Percentiles rank a stretch among this genome's conserved stretches.
Evolutionary conservation across 129 eudicot genomes (phyloP).

Genomic region (Glebionis coronaria): DNA sequence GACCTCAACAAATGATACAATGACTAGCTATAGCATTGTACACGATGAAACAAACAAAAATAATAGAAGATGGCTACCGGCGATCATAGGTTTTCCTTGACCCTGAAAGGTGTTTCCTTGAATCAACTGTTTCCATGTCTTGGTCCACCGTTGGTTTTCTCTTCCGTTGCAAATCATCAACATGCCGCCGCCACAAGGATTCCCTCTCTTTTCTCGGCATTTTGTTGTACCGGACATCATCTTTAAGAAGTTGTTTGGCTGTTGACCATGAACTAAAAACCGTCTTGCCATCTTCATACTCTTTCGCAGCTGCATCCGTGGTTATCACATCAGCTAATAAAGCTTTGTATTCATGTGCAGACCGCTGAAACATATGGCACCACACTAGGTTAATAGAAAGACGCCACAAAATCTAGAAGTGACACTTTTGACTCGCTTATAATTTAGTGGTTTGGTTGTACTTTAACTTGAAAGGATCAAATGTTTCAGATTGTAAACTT

Average conservation of each 20-base stretch:
- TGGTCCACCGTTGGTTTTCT: constrained; percentile 38
- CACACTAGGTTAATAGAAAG: not conserved
- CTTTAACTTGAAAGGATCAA: not conserved
- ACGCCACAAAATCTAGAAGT: not conserved
- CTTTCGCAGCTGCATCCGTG: constrained; percentile 56
- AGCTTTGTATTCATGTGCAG: constrained; percentile 58
- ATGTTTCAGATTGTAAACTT: no score
- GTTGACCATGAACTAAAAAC: constrained; percentile 87
- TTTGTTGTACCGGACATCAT: constrained; percentile 69
- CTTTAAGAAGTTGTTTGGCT: constrained; percentile 66
- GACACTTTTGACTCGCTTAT: not conserved
- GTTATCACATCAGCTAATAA: constrained; percentile 67
- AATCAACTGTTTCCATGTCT: constrained; percentile 49
- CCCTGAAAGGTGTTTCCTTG: constrained; percentile 45
- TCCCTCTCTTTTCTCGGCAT: constrained; percentile 92
- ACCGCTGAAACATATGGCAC: constrained; percentile 46
- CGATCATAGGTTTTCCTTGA: constrained; percentile 49
- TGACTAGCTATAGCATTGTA: constrained; percentile 8
- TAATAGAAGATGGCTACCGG: constrained; percentile 25
- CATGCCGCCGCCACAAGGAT: constrained; percentile 81
- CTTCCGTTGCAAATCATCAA: constrained; percentile 67
- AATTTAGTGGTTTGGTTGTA: not conserved
- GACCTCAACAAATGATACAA: constrained; percentile 2
- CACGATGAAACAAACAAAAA: not conserved
- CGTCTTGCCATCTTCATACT: constrained; percentile 78